These are phyloP conservation scores for Boletus semigastroideus DNA, from an alignment of 1,284 basidiomycete species.

Conservation along the genomic window DNA sequence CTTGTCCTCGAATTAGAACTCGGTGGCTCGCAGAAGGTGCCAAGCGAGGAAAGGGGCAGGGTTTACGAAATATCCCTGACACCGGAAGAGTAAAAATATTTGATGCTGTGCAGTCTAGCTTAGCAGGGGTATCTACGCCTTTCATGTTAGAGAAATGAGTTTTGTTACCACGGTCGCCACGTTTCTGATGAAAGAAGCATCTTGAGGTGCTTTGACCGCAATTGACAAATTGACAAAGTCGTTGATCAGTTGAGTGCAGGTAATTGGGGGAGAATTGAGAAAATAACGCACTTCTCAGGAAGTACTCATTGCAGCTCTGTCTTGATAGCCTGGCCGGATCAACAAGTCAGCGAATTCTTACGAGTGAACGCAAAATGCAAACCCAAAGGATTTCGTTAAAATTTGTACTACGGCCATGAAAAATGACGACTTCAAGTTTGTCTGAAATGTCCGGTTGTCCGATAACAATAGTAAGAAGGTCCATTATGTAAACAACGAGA, in stretches of 20 bases:
- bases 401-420: background rate
- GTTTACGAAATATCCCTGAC: conserved; percentile 23
- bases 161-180: conserved; percentile 5
- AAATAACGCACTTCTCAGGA: background rate
- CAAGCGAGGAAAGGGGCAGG: conserved; percentile 4
- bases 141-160: conserved; percentile 17
- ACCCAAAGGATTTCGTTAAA: background rate
- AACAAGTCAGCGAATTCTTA: conserved; percentile 5
- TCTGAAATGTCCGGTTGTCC: background rate
- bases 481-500: background rate
- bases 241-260: background rate
- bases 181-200: background rate
- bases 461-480: background rate
- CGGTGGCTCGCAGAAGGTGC: background rate
- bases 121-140: conserved; percentile 3
- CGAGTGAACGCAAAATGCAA: background rate
- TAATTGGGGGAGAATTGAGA: background rate
- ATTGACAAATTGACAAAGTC: background rate
- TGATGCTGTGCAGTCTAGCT: conserved; percentile 24
- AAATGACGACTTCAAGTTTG: conserved; percentile 2
- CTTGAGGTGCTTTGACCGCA: background rate
- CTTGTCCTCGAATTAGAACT: conserved; percentile 3
- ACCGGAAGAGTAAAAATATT: conserved; percentile 23
- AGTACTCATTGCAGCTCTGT: background rate
- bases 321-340: background rate